Evolutionary conservation across 495 filamentous ascomycete genomes (phyloP), one percentile per base, ranked within the genome.

Genomic region (Aspergillus haitiensis): DNA sequence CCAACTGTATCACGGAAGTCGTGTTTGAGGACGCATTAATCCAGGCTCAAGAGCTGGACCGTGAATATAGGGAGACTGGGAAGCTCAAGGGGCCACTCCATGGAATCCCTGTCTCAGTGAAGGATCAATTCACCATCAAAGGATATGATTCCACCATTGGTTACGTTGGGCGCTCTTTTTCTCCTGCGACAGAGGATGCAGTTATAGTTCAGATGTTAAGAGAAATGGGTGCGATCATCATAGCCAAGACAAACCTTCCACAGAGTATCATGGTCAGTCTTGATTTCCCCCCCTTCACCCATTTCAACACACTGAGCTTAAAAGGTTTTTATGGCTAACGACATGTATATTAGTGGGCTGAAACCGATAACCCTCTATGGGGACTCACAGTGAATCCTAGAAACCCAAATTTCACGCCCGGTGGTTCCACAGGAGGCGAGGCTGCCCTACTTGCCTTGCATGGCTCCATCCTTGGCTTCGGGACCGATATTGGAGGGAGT

Each of bases 381-480:
- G 80, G 81, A n/a, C 63, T 80, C 16, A 84, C 81, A 0, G 64
- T 69, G 2, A 82, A 83, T 55, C 76, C 81, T n/a, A 62, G 72
- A 6, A 74, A 83, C 55, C 71, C 75, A 52, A 66, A 64, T 6
- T 70, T 77, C 13, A 83, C 81, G 0, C 59, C 81, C 0, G 86
- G 87, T 5, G 87, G 86, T 3, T 84, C 81, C 11, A 82, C 83
- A 0, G 86, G 87, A 8, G 88, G 88, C 15, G 87, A 90, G 67
- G 82, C 74, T 4, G 83, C 80, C 4, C 68, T 90, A 36, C 64
- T 89, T 32, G 83, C 78, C 6, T 70, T 88, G 54, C 75, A 82
- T 36, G 87, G 86, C 4, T 82, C 78, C n/a, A 69, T 82, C 11
- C 62, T 90, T 6, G 88, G 88, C 0, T 82, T 88, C 37, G 87